phyloP scores from a whole-genome alignment of 2,329 filamentous ascomycete species.

The Paecilomyces variotii region DNA sequence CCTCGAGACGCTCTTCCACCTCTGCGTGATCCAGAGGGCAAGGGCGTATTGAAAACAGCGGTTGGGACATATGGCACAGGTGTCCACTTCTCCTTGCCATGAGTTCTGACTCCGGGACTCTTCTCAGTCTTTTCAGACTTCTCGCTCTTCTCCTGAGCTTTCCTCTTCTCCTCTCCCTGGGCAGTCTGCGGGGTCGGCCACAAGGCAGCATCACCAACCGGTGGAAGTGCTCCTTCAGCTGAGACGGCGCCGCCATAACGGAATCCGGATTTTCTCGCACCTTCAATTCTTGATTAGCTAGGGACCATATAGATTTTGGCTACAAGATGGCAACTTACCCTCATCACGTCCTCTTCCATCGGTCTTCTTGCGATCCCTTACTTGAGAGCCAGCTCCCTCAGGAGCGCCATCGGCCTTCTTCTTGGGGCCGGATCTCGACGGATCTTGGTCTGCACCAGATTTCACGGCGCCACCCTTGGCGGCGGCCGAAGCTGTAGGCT shows the following conservation, averaged over 20 bases:
- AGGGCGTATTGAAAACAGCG: conserved; percentile 77
- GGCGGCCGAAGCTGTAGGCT: conserved; percentile 11
- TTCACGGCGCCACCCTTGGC: conserved; percentile 17
- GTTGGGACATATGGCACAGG: conserved; percentile 73
- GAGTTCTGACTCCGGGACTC: conserved; percentile 46
- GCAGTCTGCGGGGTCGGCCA: conserved; percentile 89
- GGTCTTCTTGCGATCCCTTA: conserved; percentile 28
- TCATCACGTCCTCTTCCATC: conserved; percentile 37
- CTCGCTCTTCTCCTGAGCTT: conserved; percentile 55
- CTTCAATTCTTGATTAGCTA: conserved; percentile 6
- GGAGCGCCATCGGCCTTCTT: conserved; percentile 28
- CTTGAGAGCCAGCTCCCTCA: conserved; percentile 12
- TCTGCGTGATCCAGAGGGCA: conserved; percentile 46
- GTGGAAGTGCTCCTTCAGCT: conserved; percentile 43
- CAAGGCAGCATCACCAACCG: conserved; percentile 65
- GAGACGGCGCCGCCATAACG: conserved; percentile 7
- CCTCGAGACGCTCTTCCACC: conserved; percentile 50
- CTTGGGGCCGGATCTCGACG: conserved; percentile 29
- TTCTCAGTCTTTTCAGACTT: conserved; percentile 57
- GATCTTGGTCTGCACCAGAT: conserved; percentile 32
- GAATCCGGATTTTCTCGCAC: conserved; percentile 12
- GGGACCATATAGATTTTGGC: not conserved
- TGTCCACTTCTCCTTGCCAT: conserved; percentile 77
- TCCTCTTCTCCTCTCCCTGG: conserved; percentile 68
- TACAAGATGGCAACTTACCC: conserved; percentile 10